Conservation (phyloP, 2,329 filamentous ascomycete species). For the Pseudodiploospora longispora region DNA sequence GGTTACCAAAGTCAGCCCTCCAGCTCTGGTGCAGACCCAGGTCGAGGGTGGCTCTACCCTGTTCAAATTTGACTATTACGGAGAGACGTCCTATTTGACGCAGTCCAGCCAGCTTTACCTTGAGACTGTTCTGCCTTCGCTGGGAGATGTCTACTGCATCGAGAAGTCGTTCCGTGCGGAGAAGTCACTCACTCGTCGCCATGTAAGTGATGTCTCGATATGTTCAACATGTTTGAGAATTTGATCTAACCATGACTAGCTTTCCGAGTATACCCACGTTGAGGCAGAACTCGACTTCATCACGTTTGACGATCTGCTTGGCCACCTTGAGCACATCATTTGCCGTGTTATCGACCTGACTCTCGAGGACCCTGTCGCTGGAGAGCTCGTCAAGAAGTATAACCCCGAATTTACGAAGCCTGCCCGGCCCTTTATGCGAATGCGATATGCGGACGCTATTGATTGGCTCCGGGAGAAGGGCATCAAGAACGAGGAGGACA, state of each 20-base stretch:
- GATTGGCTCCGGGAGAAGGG: conserved; percentile 83
- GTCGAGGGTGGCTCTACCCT: conserved; percentile 85
- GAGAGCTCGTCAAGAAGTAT: conserved; percentile 67
- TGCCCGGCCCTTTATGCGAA: conserved; percentile 77
- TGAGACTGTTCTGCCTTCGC: conserved; percentile 79
- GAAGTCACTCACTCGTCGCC: conserved; percentile 85
- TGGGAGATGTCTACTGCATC: conserved; percentile 93
- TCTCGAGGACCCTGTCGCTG: conserved; percentile 63
- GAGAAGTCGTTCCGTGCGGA: conserved; percentile 98
- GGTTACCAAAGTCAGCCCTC: conserved; percentile 77
- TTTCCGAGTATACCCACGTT: conserved; percentile 92
- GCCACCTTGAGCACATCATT: conserved; percentile 76
- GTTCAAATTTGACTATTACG: conserved; percentile 81
- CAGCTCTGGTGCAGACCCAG: conserved; percentile 86
- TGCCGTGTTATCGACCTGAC: conserved; percentile 73
- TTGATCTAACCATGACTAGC: conserved; percentile 11
- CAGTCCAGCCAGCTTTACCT: conserved; percentile 96
- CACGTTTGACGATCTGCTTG: conserved; percentile 77
- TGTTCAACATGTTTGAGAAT: too few species aligned
- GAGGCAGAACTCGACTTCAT: conserved; percentile 96
- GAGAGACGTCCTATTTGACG: conserved; percentile 81
- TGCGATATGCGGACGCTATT: conserved; percentile 89
- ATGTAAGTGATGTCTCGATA: conserved; percentile 31
- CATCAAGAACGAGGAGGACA: conserved; percentile 83
- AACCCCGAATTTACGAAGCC: conserved; percentile 84